A percentile compares a stretch with the other conserved stretches of the same genome.
Conservation (phyloP, 805 yeast species). For the Zygosaccharomyces siamensis region DNA sequence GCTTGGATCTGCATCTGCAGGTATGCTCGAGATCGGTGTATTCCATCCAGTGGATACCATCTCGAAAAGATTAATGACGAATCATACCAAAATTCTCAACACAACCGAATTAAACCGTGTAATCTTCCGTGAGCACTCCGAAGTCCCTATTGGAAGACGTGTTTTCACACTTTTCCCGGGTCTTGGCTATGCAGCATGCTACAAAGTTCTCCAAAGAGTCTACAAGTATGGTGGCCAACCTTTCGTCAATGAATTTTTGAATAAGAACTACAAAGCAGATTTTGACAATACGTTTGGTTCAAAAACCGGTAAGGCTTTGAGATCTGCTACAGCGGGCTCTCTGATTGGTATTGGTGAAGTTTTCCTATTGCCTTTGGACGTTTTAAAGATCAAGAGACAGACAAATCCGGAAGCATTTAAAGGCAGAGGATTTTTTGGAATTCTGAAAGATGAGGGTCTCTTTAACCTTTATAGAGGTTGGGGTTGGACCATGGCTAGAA, state of each 20-base stretch:
- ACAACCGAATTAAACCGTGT: constrained; percentile 71
- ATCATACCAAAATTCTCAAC: constrained; percentile 62
- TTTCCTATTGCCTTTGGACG: constrained; percentile 91
- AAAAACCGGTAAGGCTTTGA: constrained; percentile 94
- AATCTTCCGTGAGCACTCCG: constrained; percentile 78
- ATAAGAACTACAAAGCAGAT: constrained; percentile 60
- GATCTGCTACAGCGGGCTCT: constrained; percentile 97
- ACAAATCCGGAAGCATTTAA: constrained; percentile 99
- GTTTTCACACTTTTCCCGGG: constrained; percentile 91
- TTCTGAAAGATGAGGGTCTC: constrained; percentile 79
- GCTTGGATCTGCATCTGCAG: constrained; percentile 95
- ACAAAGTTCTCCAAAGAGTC: constrained; percentile 93
- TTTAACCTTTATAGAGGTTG: constrained; percentile 92
- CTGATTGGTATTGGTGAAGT: constrained; percentile 97
- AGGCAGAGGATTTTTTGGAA: constrained; percentile 92
- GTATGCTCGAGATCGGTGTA: constrained; percentile 91
- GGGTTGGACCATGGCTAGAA: constrained; percentile 99
- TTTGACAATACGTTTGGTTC: constrained; percentile 81
- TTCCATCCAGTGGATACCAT: constrained; percentile 99
- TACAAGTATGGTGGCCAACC: constrained; percentile 99
- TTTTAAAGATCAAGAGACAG: constrained; percentile 95
- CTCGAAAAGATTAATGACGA: constrained; percentile 90
- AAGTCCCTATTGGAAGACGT: constrained; percentile 64
- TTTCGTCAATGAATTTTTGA: constrained; percentile 88
- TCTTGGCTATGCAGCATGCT: constrained; percentile 95